Conservation (phyloP, 805 yeast genomes). For the Candida khao-thaluensis region DNA sequence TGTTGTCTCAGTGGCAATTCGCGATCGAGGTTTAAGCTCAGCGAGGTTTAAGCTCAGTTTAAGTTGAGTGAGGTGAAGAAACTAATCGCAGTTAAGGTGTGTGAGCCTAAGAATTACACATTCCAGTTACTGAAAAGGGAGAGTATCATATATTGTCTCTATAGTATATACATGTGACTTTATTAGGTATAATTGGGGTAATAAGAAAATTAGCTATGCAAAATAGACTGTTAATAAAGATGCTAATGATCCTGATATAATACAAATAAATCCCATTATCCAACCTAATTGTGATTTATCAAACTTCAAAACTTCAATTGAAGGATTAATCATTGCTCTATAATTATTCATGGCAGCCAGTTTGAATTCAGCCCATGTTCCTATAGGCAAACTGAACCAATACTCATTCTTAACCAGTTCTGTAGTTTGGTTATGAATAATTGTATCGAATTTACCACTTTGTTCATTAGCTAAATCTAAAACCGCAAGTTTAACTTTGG, state of each 20-base stretch:
- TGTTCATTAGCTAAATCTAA: slow-evolving; percentile 17
- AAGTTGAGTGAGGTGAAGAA: no score
- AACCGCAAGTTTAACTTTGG: slow-evolving; percentile 56
- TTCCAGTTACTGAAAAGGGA: no score
- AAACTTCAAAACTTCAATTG: slow-evolving; percentile 17
- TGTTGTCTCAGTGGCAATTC: slow-evolving; percentile 10
- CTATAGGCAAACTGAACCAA: slow-evolving; percentile 10
- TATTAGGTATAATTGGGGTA: slow-evolving; percentile 14
- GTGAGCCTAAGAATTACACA: no score
- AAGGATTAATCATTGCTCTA: slow-evolving; percentile 15
- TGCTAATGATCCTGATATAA: slow-evolving; percentile 6
- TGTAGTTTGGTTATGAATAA: slow-evolving; percentile 8
- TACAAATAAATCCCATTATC: slow-evolving; percentile 1
- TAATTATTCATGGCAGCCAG: slow-evolving; percentile 16
- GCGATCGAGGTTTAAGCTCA: slow-evolving; percentile 18
- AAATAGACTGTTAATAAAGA: slow-evolving; percentile 5
- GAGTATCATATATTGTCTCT: no score
- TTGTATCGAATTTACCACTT: slow-evolving; percentile 12
- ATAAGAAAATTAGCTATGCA: not conserved
- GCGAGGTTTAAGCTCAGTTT: no score
- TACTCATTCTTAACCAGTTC: slow-evolving; percentile 1
- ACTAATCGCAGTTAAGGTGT: no score
- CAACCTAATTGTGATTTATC: slow-evolving; percentile 16
- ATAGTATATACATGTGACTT: no score
- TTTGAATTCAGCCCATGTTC: slow-evolving; percentile 21